Conservation (phyloP, 345 rosid genomes). For the Populus tremula region DNA sequence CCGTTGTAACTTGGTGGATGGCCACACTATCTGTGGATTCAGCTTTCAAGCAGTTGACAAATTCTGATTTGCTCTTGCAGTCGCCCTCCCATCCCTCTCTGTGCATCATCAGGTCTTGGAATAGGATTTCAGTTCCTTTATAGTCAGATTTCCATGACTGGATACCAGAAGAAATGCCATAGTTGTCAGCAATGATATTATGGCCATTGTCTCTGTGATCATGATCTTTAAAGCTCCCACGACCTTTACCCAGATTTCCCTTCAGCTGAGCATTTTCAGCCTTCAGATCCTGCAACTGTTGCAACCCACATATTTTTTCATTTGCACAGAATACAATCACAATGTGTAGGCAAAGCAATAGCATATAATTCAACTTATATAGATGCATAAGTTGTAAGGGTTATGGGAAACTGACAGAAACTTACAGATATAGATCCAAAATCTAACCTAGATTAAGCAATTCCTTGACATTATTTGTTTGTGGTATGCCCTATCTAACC, state of each 20-base stretch:
- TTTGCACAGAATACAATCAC: background rate
- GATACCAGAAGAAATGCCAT: conserved; percentile 11
- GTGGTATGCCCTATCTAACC: background rate
- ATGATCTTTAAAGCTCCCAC: conserved; percentile 29
- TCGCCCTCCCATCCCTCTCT: conserved; percentile 25
- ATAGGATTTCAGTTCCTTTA: conserved; percentile 17
- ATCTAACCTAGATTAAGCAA: background rate
- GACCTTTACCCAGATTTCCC: conserved; percentile 38
- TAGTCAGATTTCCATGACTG: conserved; percentile 18
- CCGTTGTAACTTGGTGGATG: conserved; percentile 27
- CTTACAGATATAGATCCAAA: background rate
- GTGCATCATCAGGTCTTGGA: conserved; percentile 15
- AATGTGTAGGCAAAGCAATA: background rate
- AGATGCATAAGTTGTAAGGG: background rate
- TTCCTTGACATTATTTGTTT: background rate
- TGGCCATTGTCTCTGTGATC: conserved; percentile 12
- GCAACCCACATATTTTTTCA: background rate
- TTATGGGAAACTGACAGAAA: background rate
- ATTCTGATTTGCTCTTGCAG: conserved; percentile 22
- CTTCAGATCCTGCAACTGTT: conserved; percentile 53
- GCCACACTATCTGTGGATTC: conserved; percentile 24
- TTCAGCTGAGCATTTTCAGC: conserved; percentile 52
- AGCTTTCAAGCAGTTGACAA: conserved; percentile 8
- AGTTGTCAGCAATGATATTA: conserved; percentile 22
- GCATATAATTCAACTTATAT: too few relatives aligned